These are phyloP conservation scores for Lachnellula subtilissima DNA, from an alignment of 2,329 filamentous ascomycete genomes.

Conservation along the genomic window DNA sequence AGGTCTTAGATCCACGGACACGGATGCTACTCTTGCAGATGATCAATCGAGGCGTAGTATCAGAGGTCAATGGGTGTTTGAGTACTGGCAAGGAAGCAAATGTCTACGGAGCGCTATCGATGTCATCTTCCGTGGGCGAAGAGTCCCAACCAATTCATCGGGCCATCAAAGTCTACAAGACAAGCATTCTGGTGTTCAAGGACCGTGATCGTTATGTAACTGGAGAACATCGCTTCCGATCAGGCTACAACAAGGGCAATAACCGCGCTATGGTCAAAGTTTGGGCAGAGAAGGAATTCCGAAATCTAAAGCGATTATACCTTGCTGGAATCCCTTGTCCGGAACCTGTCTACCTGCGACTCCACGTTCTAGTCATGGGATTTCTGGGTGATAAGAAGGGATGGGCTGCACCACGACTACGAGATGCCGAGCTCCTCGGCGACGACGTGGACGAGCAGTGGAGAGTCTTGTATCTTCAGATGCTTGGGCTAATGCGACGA, in stretches of 20 bases:
- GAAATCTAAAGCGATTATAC: constrained; percentile 83
- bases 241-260: constrained; percentile 89
- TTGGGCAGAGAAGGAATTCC: constrained; percentile 98
- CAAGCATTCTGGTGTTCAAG: constrained; percentile 94
- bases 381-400: constrained; percentile 87
- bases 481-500: constrained; percentile 82
- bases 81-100: constrained; percentile 98
- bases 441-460: constrained; percentile 68
- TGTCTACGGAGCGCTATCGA: constrained; percentile 82
- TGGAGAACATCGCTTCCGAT: constrained; percentile 87
- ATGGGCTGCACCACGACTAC: constrained; percentile 80
- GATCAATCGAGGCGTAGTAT: constrained; percentile 86
- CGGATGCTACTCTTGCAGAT: constrained; percentile 94
- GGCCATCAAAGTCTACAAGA: constrained; percentile 99
- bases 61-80: constrained; percentile 89
- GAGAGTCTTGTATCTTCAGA: constrained; percentile 73
- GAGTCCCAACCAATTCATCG: constrained; percentile 57
- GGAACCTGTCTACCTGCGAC: constrained; percentile 79
- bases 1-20: constrained; percentile 89
- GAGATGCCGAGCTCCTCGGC: constrained; percentile 72
- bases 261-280: constrained; percentile 96
- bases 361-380: constrained; percentile 94
- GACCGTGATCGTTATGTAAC: constrained; percentile 94
- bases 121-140: constrained; percentile 47
- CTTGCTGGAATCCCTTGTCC: constrained; percentile 83